These are phyloP conservation scores for Lycium ferocissimum DNA, from an alignment of 257 asterid species.

Conservation along the genomic window DNA sequence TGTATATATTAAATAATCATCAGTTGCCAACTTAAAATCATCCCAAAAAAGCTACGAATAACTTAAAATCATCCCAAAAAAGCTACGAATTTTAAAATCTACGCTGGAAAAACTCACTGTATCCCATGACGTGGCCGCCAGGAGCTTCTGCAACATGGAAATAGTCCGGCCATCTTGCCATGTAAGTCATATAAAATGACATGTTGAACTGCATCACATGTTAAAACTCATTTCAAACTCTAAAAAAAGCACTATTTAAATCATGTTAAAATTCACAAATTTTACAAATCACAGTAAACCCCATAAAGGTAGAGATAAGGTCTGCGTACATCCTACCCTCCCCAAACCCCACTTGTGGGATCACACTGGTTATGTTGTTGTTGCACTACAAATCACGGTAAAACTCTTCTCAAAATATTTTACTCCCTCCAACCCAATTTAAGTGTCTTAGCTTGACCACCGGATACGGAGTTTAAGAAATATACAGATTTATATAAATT, in stretches of 20 bases:
- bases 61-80: background rate
- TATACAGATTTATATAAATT: no score
- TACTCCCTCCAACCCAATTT: no score
- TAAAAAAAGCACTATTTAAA: background rate
- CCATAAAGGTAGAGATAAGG: no score
- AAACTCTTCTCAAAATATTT: background rate
- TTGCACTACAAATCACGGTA: background rate
- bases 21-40: background rate
- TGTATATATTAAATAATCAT: background rate
- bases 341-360: no score
- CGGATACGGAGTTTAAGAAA: no score
- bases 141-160: slow-evolving; percentile 94
- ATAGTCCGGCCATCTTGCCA: slow-evolving; percentile 99
- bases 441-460: no score
- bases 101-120: slow-evolving; percentile 40
- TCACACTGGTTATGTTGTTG: no score
- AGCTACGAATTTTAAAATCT: background rate
- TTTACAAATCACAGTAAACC: no score
- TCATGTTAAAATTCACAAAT: background rate
- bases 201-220: slow-evolving; percentile 51
- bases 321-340: no score
- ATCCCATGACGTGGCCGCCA: slow-evolving; percentile 69
- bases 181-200: slow-evolving; percentile 90
- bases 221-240: background rate
- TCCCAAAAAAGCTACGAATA: no score